Conservation (phyloP, 2,329 filamentous ascomycete genomes). For the Aspergillus sp. region DNA sequence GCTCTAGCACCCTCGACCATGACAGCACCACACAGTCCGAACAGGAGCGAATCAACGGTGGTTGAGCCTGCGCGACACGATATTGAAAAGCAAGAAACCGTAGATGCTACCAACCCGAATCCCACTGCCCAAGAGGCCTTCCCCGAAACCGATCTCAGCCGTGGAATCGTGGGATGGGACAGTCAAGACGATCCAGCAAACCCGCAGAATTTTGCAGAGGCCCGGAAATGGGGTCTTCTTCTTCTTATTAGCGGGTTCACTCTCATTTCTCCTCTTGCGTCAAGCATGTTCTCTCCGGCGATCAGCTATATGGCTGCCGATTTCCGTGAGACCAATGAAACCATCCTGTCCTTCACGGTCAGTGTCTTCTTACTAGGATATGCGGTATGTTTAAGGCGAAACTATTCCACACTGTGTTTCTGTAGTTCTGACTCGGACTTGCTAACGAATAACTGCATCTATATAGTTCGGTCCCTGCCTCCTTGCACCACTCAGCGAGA, state of each 20-base stretch:
- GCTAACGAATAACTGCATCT: too few species aligned
- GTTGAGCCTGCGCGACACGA: too few species aligned
- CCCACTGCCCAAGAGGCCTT: conserved; percentile 5
- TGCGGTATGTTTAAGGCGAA: conserved; percentile 16
- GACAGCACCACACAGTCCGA: too few species aligned
- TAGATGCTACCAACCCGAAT: not conserved
- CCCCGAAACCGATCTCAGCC: conserved; percentile 48
- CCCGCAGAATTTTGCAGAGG: conserved; percentile 53
- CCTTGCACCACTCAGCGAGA: conserved; percentile 64
- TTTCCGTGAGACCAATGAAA: conserved; percentile 23
- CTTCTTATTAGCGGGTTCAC: conserved; percentile 30
- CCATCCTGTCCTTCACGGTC: conserved; percentile 29
- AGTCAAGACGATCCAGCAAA: conserved; percentile 57
- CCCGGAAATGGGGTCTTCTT: conserved; percentile 28
- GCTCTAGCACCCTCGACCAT: too few species aligned
- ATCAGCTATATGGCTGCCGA: conserved; percentile 24
- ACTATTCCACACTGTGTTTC: too few species aligned
- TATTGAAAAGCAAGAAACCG: too few species aligned
- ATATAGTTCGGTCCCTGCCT: conserved; percentile 55
- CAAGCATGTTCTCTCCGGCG: conserved; percentile 35
- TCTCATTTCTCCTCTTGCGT: conserved; percentile 32
- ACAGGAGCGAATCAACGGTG: too few species aligned
- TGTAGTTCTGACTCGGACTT: too few species aligned
- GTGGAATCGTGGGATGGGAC: conserved; percentile 61
- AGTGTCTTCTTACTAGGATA: conserved; percentile 33